phyloP scores from a whole-genome alignment of 2,329 filamentous ascomycete species.

The Periglandula ipomoeae region DNA sequence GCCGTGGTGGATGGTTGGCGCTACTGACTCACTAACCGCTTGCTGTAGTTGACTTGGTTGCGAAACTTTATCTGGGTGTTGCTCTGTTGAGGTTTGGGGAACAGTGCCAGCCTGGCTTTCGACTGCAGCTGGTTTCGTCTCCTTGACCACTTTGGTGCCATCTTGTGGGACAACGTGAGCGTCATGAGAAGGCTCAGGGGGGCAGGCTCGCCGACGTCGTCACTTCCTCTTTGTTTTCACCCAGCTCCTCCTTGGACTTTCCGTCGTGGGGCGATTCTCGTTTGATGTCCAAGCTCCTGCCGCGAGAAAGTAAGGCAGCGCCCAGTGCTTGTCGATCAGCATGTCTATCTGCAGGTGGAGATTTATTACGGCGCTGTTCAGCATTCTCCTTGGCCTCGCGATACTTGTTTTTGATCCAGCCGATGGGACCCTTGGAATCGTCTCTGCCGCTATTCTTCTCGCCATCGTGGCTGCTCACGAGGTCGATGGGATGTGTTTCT shows the following conservation, averaged over 20 bases:
- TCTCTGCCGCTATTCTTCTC: conserved; percentile 32
- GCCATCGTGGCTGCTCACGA: conserved; percentile 28
- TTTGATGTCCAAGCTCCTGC: conserved; percentile 40
- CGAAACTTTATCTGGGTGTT: background rate
- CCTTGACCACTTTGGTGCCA: background rate
- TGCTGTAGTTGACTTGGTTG: background rate
- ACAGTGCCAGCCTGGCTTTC: background rate
- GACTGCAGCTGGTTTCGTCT: background rate
- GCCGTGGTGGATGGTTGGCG: background rate
- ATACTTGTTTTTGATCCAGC: conserved; percentile 53
- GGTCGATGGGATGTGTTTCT: conserved; percentile 30
- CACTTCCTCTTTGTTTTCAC: background rate
- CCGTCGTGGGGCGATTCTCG: conserved; percentile 23
- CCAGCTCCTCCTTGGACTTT: conserved; percentile 2
- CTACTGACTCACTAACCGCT: background rate
- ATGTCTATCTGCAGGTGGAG: conserved; percentile 33
- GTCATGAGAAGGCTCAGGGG: background rate
- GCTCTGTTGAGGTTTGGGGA: conserved; percentile 1
- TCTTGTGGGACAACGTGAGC: background rate
- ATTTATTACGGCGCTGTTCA: conserved; percentile 47
- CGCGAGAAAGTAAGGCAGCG: conserved; percentile 26
- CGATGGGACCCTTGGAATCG: conserved; percentile 41
- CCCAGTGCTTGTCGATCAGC: conserved; percentile 20
- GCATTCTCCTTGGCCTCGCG: conserved; percentile 49
- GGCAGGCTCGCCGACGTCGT: background rate